These are phyloP conservation scores for Aspergillus luchuensis DNA, from an alignment of 2,329 filamentous ascomycete species.

Conservation along the genomic window DNA sequence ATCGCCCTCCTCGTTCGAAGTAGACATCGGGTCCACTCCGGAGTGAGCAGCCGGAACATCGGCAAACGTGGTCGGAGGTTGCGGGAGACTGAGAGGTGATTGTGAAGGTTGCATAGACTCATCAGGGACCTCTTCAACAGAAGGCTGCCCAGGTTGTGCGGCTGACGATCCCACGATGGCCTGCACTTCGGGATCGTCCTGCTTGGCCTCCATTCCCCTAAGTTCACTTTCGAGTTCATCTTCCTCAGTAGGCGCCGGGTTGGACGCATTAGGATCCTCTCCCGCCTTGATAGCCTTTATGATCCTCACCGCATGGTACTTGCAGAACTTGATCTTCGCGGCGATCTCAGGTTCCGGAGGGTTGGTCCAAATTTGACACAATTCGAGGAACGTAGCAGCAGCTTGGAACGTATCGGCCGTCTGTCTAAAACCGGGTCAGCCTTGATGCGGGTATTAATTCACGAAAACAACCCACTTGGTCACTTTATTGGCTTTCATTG, in stretches of 20 bases:
- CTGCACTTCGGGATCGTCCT: conserved; percentile 66
- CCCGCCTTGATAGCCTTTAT: conserved; percentile 87
- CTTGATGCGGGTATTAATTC: conserved; percentile 11
- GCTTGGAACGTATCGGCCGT: conserved; percentile 94
- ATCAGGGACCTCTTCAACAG: conserved; percentile 63
- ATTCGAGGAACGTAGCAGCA: conserved; percentile 86
- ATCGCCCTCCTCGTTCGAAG: conserved; percentile 39
- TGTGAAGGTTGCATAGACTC: conserved; percentile 56
- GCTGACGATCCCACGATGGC: conserved; percentile 49
- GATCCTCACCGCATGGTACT: conserved; percentile 92
- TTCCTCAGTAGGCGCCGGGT: conserved; percentile 66
- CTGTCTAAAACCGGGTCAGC: conserved; percentile 58
- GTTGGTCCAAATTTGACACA: conserved; percentile 77
- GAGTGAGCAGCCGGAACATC: conserved; percentile 29
- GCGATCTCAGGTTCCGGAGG: conserved; percentile 71
- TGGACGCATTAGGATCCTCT: conserved; percentile 87
- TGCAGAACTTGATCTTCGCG: conserved; percentile 92
- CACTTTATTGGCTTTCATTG: conserved; percentile 79
- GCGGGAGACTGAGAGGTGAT: conserved; percentile 43
- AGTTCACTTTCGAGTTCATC: conserved; percentile 45
- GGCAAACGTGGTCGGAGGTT: conserved; percentile 23
- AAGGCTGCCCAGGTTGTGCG: conserved; percentile 51
- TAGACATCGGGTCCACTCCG: conserved; percentile 27
- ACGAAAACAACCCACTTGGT: conserved; percentile 59
- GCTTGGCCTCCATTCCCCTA: conserved; percentile 52